Conservation (phyloP, 768 basidiomycete genomes). For the Suillus alpinus region DNA sequence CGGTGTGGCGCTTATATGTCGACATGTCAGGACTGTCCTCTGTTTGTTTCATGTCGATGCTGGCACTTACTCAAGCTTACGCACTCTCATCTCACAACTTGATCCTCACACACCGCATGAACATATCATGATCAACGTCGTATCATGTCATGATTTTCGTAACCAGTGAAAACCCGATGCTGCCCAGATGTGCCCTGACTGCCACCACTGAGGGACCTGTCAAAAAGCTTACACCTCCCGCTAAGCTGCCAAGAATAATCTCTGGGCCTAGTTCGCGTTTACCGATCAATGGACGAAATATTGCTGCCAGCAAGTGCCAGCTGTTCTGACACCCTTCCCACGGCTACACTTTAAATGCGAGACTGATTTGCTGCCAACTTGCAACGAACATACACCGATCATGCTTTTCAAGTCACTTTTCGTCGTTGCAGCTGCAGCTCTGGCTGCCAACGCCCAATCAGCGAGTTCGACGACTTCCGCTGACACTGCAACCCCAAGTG, state of each 20-base stretch:
- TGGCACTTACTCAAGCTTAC: background rate
- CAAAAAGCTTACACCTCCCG: background rate
- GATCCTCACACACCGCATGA: background rate
- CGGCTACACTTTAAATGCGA: background rate
- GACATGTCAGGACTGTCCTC: no score
- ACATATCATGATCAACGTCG: background rate
- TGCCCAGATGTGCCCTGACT: background rate
- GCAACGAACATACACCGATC: background rate
- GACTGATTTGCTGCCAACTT: background rate
- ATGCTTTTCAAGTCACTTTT: slow-evolving; percentile 18
- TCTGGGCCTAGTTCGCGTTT: background rate
- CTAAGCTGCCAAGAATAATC: background rate
- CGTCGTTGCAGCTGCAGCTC: slow-evolving; percentile 11
- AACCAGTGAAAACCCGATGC: background rate
- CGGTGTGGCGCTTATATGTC: no score
- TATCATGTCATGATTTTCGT: background rate
- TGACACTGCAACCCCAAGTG: background rate
- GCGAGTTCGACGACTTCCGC: background rate
- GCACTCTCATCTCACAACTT: no score
- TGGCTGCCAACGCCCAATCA: slow-evolving; percentile 23
- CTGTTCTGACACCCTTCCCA: background rate
- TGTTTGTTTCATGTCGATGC: no score
- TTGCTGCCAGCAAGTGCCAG: background rate
- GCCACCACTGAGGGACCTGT: background rate
- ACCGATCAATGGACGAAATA: background rate